phyloP scores from a whole-genome alignment of 139 green algal species.

The Micromonas commoda region DNA sequence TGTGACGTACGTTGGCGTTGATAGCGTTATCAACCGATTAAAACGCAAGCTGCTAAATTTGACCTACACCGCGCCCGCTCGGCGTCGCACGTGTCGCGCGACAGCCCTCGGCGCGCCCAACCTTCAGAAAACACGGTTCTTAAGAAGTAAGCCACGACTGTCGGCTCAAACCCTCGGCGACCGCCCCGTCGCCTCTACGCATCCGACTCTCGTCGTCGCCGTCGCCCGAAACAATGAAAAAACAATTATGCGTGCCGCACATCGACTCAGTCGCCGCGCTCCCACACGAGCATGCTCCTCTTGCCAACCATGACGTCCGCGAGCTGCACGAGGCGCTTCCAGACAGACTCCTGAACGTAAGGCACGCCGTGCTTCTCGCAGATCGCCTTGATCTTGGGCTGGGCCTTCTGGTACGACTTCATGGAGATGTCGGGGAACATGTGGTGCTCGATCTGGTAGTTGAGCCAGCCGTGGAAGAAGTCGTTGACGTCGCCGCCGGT shows the following conservation, averaged over 20 bases:
- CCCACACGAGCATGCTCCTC: constrained; percentile 32
- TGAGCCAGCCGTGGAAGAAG: constrained; percentile 40
- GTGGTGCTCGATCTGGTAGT: constrained; percentile 45
- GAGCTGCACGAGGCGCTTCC: constrained; percentile 25
- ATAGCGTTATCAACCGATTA: too few relatives aligned
- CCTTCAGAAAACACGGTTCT: too few relatives aligned
- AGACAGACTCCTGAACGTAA: constrained; percentile 38
- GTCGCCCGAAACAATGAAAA: too few relatives aligned
- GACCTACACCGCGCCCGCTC: too few relatives aligned
- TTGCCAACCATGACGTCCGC: constrained; percentile 37
- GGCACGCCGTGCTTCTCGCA: constrained; percentile 40
- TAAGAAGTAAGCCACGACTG: too few relatives aligned
- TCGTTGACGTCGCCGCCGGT: constrained; percentile 34
- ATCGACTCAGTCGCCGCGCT: constrained; percentile 25
- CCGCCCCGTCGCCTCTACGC: too few relatives aligned
- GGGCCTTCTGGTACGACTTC: constrained; percentile 35
- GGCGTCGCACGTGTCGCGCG: too few relatives aligned
- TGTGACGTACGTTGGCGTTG: too few relatives aligned
- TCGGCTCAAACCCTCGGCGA: too few relatives aligned
- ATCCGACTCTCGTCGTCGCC: too few relatives aligned
- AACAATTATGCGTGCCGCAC: not conserved
- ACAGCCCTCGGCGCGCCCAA: too few relatives aligned
- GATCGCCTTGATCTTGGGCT: constrained; percentile 28
- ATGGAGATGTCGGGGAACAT: constrained; percentile 37
- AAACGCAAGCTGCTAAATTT: too few relatives aligned